A percentile compares a stretch with the other conserved stretches of the same genome.
Conservation (phyloP, 2,329 filamentous ascomycete genomes). For the Phialocephala subalpina region DNA sequence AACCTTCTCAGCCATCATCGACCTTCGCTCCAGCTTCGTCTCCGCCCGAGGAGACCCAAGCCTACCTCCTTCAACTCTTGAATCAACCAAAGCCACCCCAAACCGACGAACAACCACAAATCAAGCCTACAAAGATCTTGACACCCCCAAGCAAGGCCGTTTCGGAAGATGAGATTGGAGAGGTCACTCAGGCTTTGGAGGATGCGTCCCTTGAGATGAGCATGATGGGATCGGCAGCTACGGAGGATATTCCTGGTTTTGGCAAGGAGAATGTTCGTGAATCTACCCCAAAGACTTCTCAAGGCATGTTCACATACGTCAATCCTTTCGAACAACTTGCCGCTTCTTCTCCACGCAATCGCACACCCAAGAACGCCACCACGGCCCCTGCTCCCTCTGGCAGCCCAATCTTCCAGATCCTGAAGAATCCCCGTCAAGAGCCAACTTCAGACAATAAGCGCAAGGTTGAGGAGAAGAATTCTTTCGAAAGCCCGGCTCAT, state of each 20-base stretch:
- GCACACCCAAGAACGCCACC: slow-evolving; percentile 54
- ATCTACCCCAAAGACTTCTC: slow-evolving; percentile 31
- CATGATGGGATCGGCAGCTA: slow-evolving; percentile 39
- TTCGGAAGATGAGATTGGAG: slow-evolving; percentile 43
- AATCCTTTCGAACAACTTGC: slow-evolving; percentile 77
- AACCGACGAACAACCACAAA: slow-evolving; percentile 49
- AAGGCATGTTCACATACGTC: slow-evolving; percentile 69
- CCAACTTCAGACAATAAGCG: slow-evolving; percentile 39
- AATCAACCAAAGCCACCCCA: slow-evolving; percentile 78
- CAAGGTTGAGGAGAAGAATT: slow-evolving; percentile 39
- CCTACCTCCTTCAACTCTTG: slow-evolving; percentile 85
- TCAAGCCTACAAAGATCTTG: slow-evolving; percentile 40
- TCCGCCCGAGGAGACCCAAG: slow-evolving; percentile 76
- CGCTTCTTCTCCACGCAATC: slow-evolving; percentile 69
- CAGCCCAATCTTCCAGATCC: slow-evolving; percentile 42
- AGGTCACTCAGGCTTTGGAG: slow-evolving; percentile 53
- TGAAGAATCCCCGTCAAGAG: slow-evolving; percentile 43
- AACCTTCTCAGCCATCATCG: slow-evolving; percentile 35
- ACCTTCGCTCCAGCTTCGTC: slow-evolving; percentile 56
- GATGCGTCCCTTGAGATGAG: slow-evolving; percentile 51
- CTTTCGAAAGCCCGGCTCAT: slow-evolving; percentile 37
- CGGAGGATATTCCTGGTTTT: slow-evolving; percentile 30
- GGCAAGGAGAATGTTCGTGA: slow-evolving; percentile 36
- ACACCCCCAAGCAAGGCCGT: slow-evolving; percentile 49
- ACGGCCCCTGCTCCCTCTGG: slow-evolving; percentile 47